phyloP scores from a whole-genome alignment of 1,284 basidiomycete species.

The Porodaedalea pini region DNA sequence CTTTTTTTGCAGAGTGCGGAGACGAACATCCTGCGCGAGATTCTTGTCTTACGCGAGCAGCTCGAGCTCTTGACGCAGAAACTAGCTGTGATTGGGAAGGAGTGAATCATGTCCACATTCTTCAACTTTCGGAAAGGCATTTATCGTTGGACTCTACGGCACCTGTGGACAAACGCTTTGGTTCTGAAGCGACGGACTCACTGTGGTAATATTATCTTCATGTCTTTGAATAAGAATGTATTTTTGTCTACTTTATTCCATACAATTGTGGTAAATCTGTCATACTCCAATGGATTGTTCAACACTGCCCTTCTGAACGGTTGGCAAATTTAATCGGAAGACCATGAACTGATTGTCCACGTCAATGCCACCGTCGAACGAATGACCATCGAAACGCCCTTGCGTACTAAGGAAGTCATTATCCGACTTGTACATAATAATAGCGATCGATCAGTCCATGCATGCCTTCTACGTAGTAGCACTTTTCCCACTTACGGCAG shows the following conservation, averaged over 20 bases:
- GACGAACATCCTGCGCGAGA: constrained; percentile 62
- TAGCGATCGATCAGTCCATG: not conserved
- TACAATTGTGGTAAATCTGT: not conserved
- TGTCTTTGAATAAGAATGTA: too few species aligned
- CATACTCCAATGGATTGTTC: constrained; percentile 25
- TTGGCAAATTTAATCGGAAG: constrained; percentile 62
- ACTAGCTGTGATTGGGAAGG: not conserved
- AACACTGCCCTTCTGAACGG: constrained; percentile 24
- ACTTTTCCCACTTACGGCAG: constrained; percentile 39
- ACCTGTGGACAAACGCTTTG: too few species aligned
- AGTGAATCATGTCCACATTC: not conserved
- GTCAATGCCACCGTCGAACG: constrained; percentile 52
- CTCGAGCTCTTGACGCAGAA: constrained; percentile 35
- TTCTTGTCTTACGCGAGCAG: constrained; percentile 55
- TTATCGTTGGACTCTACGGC: too few species aligned
- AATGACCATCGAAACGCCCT: constrained; percentile 50
- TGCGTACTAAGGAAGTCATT: constrained; percentile 64
- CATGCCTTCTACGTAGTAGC: not conserved
- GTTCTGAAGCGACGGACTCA: too few species aligned
- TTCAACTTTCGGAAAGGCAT: not conserved
- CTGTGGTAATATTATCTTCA: too few species aligned
- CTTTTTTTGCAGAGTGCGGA: constrained; percentile 58
- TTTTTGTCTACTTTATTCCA: too few species aligned
- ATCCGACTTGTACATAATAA: constrained; percentile 43
- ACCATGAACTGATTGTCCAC: constrained; percentile 66